phyloP scores from a whole-genome alignment of 176 grass and related monocot genomes.

The Oryza officinalis region DNA sequence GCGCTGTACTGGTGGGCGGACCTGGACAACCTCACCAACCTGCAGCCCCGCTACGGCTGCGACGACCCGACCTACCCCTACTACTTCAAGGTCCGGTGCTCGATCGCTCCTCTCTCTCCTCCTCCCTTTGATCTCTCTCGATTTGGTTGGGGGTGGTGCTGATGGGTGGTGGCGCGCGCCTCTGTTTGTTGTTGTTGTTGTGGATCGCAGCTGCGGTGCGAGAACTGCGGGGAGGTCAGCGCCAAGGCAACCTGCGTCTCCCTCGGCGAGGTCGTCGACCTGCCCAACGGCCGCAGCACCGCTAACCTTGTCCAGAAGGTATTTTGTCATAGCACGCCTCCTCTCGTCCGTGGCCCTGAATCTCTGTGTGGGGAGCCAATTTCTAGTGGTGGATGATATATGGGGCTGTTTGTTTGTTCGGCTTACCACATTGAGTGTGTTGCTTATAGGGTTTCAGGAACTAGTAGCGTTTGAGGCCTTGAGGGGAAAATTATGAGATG shows the following conservation, averaged over 20 bases:
- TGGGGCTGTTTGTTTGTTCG: background rate
- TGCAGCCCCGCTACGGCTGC: slow-evolving; percentile 66
- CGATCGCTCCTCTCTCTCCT: background rate
- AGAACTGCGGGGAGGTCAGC: slow-evolving; percentile 81
- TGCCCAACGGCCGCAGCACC: slow-evolving; percentile 59
- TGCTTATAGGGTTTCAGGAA: slow-evolving; percentile 8
- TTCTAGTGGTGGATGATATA: background rate
- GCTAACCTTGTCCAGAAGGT: slow-evolving; percentile 92
- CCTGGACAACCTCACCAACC: slow-evolving; percentile 73
- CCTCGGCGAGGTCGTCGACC: slow-evolving; percentile 58
- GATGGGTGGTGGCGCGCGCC: background rate
- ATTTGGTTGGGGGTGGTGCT: background rate
- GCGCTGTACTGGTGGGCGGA: slow-evolving; percentile 66
- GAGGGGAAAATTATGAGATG: too few relatives aligned
- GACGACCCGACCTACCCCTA: slow-evolving; percentile 76
- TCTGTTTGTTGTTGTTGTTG: background rate
- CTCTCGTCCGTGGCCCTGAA: background rate
- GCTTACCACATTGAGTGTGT: background rate
- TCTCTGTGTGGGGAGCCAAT: background rate
- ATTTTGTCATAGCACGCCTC: background rate
- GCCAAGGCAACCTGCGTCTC: slow-evolving; percentile 65
- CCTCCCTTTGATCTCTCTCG: background rate
- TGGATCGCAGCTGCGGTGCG: slow-evolving; percentile 70
- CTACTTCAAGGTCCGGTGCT: slow-evolving; percentile 71
- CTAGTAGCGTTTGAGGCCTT: background rate